These are phyloP conservation scores for Cordyceps javanica DNA, from an alignment of 2,329 filamentous ascomycete species.

Conservation along the genomic window DNA sequence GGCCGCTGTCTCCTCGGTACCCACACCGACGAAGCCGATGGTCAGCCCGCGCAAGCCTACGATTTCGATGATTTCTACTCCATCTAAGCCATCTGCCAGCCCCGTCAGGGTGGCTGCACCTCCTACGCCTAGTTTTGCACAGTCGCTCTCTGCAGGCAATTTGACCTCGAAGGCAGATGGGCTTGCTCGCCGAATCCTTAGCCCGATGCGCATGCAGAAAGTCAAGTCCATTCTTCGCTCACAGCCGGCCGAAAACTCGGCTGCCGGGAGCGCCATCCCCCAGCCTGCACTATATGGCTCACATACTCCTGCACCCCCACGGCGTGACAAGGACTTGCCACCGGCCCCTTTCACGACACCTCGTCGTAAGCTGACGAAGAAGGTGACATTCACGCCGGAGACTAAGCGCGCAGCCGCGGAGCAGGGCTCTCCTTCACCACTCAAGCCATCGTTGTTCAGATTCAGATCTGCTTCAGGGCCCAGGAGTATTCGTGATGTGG, in stretches of 20 bases:
- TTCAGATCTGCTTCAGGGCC: constrained; percentile 25
- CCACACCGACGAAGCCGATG: constrained; percentile 42
- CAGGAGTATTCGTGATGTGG: constrained; percentile 21
- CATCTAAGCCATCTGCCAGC: constrained; percentile 4
- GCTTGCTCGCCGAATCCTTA: constrained; percentile 34
- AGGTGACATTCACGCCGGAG: constrained; percentile 72
- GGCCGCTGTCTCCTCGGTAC: constrained; percentile 27
- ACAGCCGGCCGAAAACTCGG: constrained; percentile 29
- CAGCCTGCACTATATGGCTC: constrained; percentile 33
- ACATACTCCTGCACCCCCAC: constrained; percentile 40
- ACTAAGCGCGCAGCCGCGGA: constrained; percentile 45
- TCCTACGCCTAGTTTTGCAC: constrained; percentile 30
- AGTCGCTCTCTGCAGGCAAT: constrained; percentile 46
- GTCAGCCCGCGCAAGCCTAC: not conserved
- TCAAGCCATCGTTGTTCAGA: constrained; percentile 41
- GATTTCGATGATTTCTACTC: not conserved
- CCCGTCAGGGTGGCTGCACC: not conserved
- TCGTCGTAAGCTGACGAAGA: constrained; percentile 60
- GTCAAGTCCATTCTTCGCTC: constrained; percentile 53
- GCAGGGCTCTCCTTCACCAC: constrained; percentile 50
- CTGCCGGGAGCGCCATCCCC: constrained; percentile 43
- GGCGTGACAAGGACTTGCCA: constrained; percentile 47
- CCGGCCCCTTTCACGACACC: constrained; percentile 56
- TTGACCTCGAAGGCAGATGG: constrained; percentile 29
- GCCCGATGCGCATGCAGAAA: constrained; percentile 46